Base-by-base conservation (phyloP, 352 stramenopile genomes). In the Globisporangium cystogenes region DNA sequence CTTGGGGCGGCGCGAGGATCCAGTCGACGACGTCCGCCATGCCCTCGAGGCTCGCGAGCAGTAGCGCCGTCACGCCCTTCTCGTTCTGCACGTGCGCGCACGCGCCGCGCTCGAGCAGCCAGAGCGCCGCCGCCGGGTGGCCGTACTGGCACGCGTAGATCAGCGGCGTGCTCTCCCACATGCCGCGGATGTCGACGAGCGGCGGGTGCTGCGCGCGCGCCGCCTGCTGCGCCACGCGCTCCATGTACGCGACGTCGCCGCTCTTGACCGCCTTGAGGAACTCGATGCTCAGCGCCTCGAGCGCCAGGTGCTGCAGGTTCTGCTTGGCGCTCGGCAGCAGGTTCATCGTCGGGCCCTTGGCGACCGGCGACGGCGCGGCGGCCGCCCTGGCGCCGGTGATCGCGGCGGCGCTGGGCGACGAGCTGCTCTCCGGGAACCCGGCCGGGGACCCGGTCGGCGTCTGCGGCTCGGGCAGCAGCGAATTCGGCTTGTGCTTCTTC, bases 111-210 rank as follows among this genome's bases (percentile, higher is more conserved):
- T 58, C 61, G 4, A 93, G 53, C 24, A 93, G 55, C 74, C 79
- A 89, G 35, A 82, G 49, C 16, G 79, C 79, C 43, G 80, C 69
- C 5, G 62, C 53, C 11, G 65, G 39, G 40, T 87, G 82, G 33
- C 63, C 67, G 46, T 90, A 93, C 48, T 90, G 78, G 18, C 79
- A 67, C 31, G 82, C 76, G 43, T 82, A 86, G n/a, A 93, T 76
- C 20, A 93, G 59, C 23, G 82, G 82, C 26, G 82, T 93, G 53
- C 79, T 90, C 24, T 90, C 82, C 82, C 82, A 93, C 82, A 93
- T 93, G 27, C 79, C 79, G 29, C 79, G 73, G 16, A 85, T 70
- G 41, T 90, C 84, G 43, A 88, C 52, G 18, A 87, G 52, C 11
- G 57, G 27, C 23, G 35, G n/a, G 21, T 36, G 29, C 10, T 59